Evolutionary conservation across 2,329 filamentous ascomycete genomes (phyloP), one percentile per base, ranked within the genome.

Genomic region (Penicillium vulpinum): DNA sequence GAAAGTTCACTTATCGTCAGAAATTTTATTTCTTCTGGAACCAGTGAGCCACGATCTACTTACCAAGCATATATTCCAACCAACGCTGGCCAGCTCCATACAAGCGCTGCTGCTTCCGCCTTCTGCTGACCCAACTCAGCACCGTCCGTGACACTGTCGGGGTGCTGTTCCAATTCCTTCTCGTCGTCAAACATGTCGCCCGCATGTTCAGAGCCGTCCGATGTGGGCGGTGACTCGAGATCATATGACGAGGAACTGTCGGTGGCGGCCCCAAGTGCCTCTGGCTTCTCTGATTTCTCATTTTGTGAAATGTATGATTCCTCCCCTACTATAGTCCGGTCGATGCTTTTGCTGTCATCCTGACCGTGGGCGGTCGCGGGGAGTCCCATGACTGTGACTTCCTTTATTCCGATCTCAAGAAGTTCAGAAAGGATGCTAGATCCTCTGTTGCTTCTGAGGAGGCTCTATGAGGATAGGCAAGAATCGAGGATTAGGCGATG

Each of bases 101-200:
- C 73, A 40, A 77, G 64, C 13, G 77, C 73, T 6, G 74, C 72
- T 15, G 77, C 77, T 61, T 79, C 76, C 2, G 76, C 73, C 58
- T 77, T 75, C 41, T 66, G 64, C 11, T 65, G 62, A 48, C 64
- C 64, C 29, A 65, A 29, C 10, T 41, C 51, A 7, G 58, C 59
- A 24, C 59, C 47, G 0, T 51, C 28, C 5, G 62, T 67, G 15
- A 67, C 50, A 33, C 53, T 54, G 9, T 62, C 57, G 0, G 64
- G 62, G 39, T 66, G 57, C 2, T 41, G 44, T 18, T 46, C 35
- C 10, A 52, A 21, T 50, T 66, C 62, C 47, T 63, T 64, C 24
- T 54, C 64, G 40, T 67, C 64, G 15, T 67, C 62, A 3, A 55
- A 39, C 6, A 62, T 38, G 3, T 64, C 64, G 2, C 54, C 53